Percentiles rank a stretch among this genome's conserved stretches.
These are phyloP conservation scores for Lepidium aucheri DNA, from an alignment of 345 rosid species.

Conservation along the genomic window DNA sequence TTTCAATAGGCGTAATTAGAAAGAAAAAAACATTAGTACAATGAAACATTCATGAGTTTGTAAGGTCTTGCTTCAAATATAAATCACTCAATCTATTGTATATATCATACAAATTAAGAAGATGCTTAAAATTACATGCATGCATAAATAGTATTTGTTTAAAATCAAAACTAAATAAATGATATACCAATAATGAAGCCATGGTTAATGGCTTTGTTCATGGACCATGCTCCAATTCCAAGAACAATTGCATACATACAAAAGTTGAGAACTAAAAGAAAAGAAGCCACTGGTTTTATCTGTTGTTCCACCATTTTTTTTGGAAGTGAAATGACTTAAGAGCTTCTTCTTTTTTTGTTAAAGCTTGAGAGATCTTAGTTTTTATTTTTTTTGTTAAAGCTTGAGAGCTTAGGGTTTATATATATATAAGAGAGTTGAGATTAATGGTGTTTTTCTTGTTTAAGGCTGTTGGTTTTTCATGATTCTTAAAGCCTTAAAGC, in stretches of 20 bases:
- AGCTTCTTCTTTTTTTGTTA: background rate
- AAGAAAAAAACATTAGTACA: too few relatives aligned
- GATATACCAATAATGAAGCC: slow-evolving; percentile 72
- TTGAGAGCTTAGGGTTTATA: slow-evolving; percentile 8
- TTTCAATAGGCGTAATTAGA: too few relatives aligned
- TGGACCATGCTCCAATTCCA: slow-evolving; percentile 83
- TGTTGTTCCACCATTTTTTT: slow-evolving; percentile 42
- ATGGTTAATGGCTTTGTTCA: slow-evolving; percentile 64
- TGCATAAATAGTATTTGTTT: background rate
- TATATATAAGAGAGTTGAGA: slow-evolving; percentile 6
- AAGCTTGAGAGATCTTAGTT: background rate
- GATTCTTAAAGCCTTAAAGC: slow-evolving; percentile 26
- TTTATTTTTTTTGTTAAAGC: background rate
- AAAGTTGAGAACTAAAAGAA: slow-evolving; percentile 63
- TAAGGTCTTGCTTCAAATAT: background rate
- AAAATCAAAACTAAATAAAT: background rate
- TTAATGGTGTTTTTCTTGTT: slow-evolving; percentile 61
- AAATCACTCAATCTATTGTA: background rate
- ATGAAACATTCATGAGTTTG: too few relatives aligned
- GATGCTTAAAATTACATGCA: too few relatives aligned
- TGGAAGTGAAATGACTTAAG: background rate
- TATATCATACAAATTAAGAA: too few relatives aligned
- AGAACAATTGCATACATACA: slow-evolving; percentile 66
- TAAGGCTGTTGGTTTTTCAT: slow-evolving; percentile 36
- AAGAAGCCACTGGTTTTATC: slow-evolving; percentile 44